phyloP scores from a whole-genome alignment of 148 eudicot genomes.

The Selenicereus undatus region DNA sequence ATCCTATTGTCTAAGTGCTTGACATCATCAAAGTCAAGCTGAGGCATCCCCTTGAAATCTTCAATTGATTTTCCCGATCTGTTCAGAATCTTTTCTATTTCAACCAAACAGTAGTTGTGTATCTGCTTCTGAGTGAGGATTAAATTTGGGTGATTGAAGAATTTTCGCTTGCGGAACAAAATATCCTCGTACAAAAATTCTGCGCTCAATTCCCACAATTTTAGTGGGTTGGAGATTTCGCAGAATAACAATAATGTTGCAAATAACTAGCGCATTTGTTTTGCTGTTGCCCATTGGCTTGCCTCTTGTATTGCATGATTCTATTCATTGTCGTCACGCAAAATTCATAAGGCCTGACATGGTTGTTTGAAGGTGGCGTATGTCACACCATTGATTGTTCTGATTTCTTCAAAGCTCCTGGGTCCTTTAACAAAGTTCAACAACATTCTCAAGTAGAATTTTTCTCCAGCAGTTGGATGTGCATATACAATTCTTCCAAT shows the following conservation, averaged over 20 bases:
- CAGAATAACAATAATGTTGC: conserved; percentile 2
- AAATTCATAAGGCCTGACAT: conserved; percentile 1
- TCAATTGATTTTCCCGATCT: too few relatives aligned
- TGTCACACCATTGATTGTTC: background rate
- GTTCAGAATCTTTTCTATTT: too few relatives aligned
- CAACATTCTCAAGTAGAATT: conserved; percentile 3
- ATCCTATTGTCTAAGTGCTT: too few relatives aligned
- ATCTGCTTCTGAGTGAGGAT: too few relatives aligned
- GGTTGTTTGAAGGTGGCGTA: conserved; percentile 2
- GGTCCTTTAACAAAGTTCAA: conserved; percentile 5
- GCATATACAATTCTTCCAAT: background rate
- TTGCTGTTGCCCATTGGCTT: conserved; percentile 16
- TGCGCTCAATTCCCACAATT: too few relatives aligned
- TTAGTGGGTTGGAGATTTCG: background rate
- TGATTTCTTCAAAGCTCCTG: background rate
- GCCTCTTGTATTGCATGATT: conserved; percentile 12
- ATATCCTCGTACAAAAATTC: too few relatives aligned
- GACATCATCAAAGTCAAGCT: too few relatives aligned
- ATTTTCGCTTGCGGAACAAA: too few relatives aligned
- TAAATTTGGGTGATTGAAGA: too few relatives aligned
- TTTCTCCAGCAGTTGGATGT: conserved; percentile 1
- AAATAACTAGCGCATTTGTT: conserved; percentile 11
- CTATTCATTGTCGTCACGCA: conserved; percentile 12
- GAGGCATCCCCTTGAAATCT: too few relatives aligned
- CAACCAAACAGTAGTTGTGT: too few relatives aligned